Evolutionary conservation across 805 yeast species (phyloP).

Genomic region (Candida palmyrensis): DNA sequence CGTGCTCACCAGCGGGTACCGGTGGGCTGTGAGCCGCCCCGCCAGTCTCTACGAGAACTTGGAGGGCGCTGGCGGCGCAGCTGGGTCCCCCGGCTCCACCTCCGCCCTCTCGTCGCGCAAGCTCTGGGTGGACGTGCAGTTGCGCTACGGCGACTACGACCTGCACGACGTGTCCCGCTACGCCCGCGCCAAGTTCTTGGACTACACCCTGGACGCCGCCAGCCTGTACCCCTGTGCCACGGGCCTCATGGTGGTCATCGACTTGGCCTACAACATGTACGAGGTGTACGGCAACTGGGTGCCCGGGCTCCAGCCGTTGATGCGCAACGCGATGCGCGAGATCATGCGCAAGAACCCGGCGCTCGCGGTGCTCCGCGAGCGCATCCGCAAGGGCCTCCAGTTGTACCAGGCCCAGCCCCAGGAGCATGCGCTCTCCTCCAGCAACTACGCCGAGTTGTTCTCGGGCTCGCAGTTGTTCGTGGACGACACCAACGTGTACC

Average conservation of each 20-base stretch:
- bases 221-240: constrained; percentile 90
- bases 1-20: constrained; percentile 63
- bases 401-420: constrained; percentile 91
- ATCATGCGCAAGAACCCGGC: constrained; percentile 96
- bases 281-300: constrained; percentile 98
- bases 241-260: constrained; percentile 86
- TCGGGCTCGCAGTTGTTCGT: constrained; percentile 79
- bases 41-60: constrained; percentile 69
- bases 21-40: constrained; percentile 82
- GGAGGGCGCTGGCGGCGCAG: constrained; percentile 42
- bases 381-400: constrained; percentile 91
- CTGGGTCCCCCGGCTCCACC: no score
- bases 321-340: constrained; percentile 89
- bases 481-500: constrained; percentile 91
- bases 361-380: constrained; percentile 81
- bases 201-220: constrained; percentile 83
- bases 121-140: constrained; percentile 93
- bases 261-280: constrained; percentile 91
- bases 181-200: constrained; percentile 87
- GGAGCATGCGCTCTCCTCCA: constrained; percentile 83
- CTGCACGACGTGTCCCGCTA: constrained; percentile 95
- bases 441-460: constrained; percentile 86
- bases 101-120: constrained; percentile 58
- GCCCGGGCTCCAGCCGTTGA: constrained; percentile 84
- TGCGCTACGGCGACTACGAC: constrained; percentile 95